Conservation (phyloP, 768 basidiomycete species). For the Gymnopilus junonius region DNA sequence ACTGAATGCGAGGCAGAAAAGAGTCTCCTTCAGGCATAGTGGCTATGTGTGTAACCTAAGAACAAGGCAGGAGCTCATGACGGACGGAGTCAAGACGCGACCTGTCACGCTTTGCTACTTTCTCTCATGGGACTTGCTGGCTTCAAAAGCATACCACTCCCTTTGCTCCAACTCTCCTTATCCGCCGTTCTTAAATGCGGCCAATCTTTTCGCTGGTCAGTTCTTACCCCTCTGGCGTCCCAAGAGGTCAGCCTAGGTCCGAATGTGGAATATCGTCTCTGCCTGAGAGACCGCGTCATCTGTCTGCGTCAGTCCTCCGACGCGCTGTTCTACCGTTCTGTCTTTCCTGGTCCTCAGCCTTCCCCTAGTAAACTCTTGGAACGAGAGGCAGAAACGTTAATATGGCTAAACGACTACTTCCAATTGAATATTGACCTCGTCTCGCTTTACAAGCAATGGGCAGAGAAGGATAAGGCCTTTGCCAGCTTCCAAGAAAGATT, state of each 20-base stretch:
- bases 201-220: slow-evolving; percentile 86
- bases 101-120: slow-evolving; percentile 5
- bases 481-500: slow-evolving; percentile 63
- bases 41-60: neutral
- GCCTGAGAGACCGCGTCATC: slow-evolving; percentile 81
- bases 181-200: slow-evolving; percentile 80
- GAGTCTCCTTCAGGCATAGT: slow-evolving; percentile 55
- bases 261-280: slow-evolving; percentile 77
- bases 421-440: slow-evolving; percentile 79
- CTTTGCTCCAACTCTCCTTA: slow-evolving; percentile 75
- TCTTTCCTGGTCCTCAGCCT: slow-evolving; percentile 57
- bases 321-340: slow-evolving; percentile 70
- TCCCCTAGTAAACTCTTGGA: slow-evolving; percentile 34
- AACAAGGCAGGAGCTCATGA: neutral
- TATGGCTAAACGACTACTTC: slow-evolving; percentile 87
- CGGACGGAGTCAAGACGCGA: neutral
- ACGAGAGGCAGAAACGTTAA: slow-evolving; percentile 66
- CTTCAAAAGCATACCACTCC: slow-evolving; percentile 52
- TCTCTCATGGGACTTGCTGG: slow-evolving; percentile 36
- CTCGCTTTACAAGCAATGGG: slow-evolving; percentile 79
- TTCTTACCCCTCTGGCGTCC: slow-evolving; percentile 36
- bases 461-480: slow-evolving; percentile 75
- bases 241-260: slow-evolving; percentile 18
- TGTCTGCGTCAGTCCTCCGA: slow-evolving; percentile 79
- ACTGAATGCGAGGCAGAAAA: slow-evolving; percentile 79